These are phyloP conservation scores for Elsinoe batatas DNA, from an alignment of 2,329 filamentous ascomycete genomes.

Conservation along the genomic window DNA sequence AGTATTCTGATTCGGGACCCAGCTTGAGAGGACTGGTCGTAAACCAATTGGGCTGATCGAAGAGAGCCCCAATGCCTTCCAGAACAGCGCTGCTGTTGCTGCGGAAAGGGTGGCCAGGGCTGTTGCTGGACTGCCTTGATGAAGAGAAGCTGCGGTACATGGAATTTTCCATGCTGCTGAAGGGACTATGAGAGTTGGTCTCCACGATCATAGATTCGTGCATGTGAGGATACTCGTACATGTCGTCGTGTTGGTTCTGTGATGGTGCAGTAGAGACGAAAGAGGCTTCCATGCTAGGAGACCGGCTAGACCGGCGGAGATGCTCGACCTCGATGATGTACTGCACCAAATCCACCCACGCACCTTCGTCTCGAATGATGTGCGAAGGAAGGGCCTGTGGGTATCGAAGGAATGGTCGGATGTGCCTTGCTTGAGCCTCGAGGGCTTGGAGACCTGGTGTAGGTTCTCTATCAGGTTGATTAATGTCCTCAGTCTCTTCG, in stretches of 20 bases:
- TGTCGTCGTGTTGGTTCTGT: background rate
- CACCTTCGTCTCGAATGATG: background rate
- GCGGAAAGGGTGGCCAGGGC: background rate
- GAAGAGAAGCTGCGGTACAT: conserved; percentile 7
- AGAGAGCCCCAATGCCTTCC: conserved; percentile 2
- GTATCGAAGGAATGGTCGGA: background rate
- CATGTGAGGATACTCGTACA: background rate
- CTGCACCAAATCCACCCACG: background rate
- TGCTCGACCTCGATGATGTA: background rate
- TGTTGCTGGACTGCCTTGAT: background rate
- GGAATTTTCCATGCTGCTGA: conserved; percentile 5
- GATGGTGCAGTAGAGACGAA: background rate
- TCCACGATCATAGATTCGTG: background rate
- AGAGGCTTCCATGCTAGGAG: background rate
- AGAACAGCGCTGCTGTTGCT: background rate
- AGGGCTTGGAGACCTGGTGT: background rate
- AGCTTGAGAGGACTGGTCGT: background rate
- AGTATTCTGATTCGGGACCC: background rate
- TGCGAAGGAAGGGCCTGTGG: background rate
- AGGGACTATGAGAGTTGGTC: background rate
- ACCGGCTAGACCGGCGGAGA: background rate
- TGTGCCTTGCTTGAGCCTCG: background rate
- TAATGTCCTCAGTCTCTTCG: background rate
- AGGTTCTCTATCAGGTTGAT: background rate
- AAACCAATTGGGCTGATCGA: conserved; percentile 6